These are phyloP conservation scores for Leucoagaricus sp. DNA, from an alignment of 1,284 basidiomycete species.

Conservation along the genomic window DNA sequence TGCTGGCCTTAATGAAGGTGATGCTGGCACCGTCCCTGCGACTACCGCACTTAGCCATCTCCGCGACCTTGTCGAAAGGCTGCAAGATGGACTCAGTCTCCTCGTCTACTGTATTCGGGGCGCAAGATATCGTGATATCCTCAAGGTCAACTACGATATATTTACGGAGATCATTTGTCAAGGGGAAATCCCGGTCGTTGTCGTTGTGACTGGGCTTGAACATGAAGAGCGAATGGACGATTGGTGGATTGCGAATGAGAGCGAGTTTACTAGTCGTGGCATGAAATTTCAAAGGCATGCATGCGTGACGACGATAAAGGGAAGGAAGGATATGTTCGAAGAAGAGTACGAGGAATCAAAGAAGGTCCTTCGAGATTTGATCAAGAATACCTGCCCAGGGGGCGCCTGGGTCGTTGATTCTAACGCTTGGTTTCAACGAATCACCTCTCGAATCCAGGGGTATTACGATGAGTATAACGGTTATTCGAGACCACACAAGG, in stretches of 20 bases:
- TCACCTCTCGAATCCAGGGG: background rate
- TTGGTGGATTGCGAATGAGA: constrained; percentile 17
- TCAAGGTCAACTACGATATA: constrained; percentile 17
- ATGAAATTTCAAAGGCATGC: constrained; percentile 28
- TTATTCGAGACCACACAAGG: too few species aligned
- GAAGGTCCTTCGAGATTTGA: constrained; percentile 6
- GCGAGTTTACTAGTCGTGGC: constrained; percentile 1
- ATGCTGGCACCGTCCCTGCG: constrained; percentile 13
- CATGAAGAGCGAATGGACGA: constrained; percentile 16
- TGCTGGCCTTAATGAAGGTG: constrained; percentile 19
- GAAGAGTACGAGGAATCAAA: constrained; percentile 20
- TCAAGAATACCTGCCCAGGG: constrained; percentile 4
- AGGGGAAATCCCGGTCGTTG: constrained; percentile 15
- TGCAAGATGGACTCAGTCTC: constrained; percentile 16
- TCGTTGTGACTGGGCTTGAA: constrained; percentile 18
- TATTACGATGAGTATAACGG: constrained; percentile 7
- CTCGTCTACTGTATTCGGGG: constrained; percentile 19
- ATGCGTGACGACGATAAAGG: constrained; percentile 36
- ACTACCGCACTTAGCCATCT: constrained; percentile 16
- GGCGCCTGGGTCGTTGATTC: constrained; percentile 2
- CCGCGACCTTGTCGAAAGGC: constrained; percentile 11
- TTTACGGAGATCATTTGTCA: constrained; percentile 19
- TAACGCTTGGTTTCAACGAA: background rate
- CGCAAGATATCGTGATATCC: constrained; percentile 16
- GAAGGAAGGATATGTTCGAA: constrained; percentile 21